phyloP scores from a whole-genome alignment of 129 eudicot species.

The Chrysanthemum makinoi region DNA sequence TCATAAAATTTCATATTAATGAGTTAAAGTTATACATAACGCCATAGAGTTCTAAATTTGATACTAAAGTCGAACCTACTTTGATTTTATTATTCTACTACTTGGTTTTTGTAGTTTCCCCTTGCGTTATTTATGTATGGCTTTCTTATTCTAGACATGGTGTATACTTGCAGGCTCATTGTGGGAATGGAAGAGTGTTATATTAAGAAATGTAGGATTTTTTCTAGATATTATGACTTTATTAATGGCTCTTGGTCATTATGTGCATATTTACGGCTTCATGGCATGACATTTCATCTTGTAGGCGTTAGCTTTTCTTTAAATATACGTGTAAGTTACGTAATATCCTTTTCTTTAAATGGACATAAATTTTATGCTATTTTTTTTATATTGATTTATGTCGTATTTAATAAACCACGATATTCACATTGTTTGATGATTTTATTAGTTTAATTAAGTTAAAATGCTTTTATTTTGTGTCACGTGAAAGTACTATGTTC shows the following conservation, averaged over 20 bases:
- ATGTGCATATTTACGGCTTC: constrained; percentile 92
- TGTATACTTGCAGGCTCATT: constrained; percentile 60
- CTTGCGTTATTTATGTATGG: not conserved
- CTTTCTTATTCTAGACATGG: constrained; percentile 9
- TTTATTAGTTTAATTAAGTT: too few species aligned
- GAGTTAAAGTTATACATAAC: too few species aligned
- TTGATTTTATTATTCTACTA: not conserved
- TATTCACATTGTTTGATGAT: too few species aligned
- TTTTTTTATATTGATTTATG: constrained; percentile 20
- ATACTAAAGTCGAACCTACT: too few species aligned
- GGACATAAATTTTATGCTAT: not conserved
- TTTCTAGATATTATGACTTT: constrained; percentile 86
- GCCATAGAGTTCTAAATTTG: too few species aligned
- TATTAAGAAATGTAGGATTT: constrained; percentile 77
- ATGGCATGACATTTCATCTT: constrained; percentile 96
- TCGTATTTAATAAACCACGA: too few species aligned
- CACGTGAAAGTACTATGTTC: too few species aligned
- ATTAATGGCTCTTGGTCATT: constrained; percentile 92
- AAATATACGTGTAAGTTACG: constrained; percentile 72
- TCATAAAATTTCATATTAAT: too few species aligned
- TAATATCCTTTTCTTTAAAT: constrained; percentile 12
- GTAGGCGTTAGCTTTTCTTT: constrained; percentile 82
- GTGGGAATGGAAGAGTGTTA: constrained; percentile 82
- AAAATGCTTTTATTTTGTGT: too few species aligned
- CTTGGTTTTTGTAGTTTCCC: constrained; percentile 3